Evolutionary conservation across 768 basidiomycete species (phyloP).

Genomic region (Daedaleopsis nitida): DNA sequence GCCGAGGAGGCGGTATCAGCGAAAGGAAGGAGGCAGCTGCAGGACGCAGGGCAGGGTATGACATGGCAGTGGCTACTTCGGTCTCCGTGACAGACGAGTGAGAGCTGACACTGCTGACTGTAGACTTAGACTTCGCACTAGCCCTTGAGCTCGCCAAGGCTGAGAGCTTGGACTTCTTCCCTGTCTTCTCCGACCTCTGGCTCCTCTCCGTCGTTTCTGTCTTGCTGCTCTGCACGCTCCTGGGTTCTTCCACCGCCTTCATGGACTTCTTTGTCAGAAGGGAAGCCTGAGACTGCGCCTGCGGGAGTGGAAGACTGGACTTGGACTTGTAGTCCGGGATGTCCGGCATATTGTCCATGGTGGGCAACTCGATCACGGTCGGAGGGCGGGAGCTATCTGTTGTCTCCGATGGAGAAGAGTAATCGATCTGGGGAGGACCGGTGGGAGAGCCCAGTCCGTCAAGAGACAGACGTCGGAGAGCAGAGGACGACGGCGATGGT

Average conservation of each 20-base stretch:
- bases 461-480: slow-evolving; percentile 59
- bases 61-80: slow-evolving; percentile 53
- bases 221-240: slow-evolving; percentile 25
- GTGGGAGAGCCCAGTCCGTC: slow-evolving; percentile 45
- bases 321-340: slow-evolving; percentile 56
- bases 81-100: slow-evolving; percentile 52
- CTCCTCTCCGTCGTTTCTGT: no score
- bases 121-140: slow-evolving; percentile 39
- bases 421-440: slow-evolving; percentile 4
- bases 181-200: background rate
- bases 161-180: slow-evolving; percentile 64
- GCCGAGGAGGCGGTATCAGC: slow-evolving; percentile 10
- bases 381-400: slow-evolving; percentile 29
- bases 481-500: slow-evolving; percentile 69
- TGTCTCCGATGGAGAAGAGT: background rate
- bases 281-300: slow-evolving; percentile 13
- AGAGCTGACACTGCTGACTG: slow-evolving; percentile 53
- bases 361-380: slow-evolving; percentile 36
- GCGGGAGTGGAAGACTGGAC: slow-evolving; percentile 33
- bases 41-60: slow-evolving; percentile 73
- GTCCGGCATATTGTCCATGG: slow-evolving; percentile 53
- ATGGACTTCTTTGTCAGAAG: slow-evolving; percentile 20
- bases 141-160: slow-evolving; percentile 67
- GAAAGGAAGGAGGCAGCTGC: slow-evolving; percentile 52
- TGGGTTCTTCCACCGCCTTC: slow-evolving; percentile 5